Percentiles rank a stretch among this genome's conserved stretches.
phyloP scores from a whole-genome alignment of 1,139 yeast species.

The Meyerozyma athensensis region DNA sequence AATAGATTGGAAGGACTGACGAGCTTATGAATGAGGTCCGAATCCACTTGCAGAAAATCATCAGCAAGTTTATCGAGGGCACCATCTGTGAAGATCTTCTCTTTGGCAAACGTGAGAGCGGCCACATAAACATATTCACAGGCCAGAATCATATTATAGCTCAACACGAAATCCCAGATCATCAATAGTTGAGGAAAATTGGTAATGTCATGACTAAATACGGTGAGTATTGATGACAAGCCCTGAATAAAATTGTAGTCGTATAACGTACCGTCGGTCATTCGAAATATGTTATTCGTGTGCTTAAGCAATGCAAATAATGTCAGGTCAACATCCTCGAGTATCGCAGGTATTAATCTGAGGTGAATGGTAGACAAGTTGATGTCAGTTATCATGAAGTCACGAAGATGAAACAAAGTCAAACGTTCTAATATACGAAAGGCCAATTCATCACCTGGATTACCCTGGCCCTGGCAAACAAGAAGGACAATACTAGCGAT shows the following conservation, averaged over 20 bases:
- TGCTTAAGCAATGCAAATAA: conserved; percentile 47
- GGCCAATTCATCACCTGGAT: conserved; percentile 30
- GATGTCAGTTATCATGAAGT: conserved; percentile 75
- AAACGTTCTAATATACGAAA: conserved; percentile 51
- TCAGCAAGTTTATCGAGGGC: conserved; percentile 11
- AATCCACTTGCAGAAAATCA: conserved; percentile 25
- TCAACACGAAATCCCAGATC: conserved; percentile 61
- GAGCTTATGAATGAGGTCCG: conserved; percentile 42
- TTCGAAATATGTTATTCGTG: conserved; percentile 25
- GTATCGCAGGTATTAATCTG: conserved; percentile 56
- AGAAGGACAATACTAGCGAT: conserved; percentile 66
- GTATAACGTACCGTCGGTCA: conserved; percentile 27
- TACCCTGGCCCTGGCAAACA: conserved; percentile 36
- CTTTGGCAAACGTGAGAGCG: conserved; percentile 39
- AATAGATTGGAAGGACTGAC: conserved; percentile 33
- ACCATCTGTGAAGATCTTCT: conserved; percentile 29
- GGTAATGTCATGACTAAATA: conserved; percentile 70
- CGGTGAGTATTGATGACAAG: conserved; percentile 69
- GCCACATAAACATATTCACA: conserved; percentile 56
- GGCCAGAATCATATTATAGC: conserved; percentile 40
- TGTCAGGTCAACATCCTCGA: conserved; percentile 45
- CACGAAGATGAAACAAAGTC: conserved; percentile 65
- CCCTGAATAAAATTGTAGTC: conserved; percentile 53
- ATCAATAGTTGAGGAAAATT: conserved; percentile 45
- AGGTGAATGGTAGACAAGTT: conserved; percentile 64